Conservation (phyloP, 805 yeast species). For the Clavispora asparagi region DNA sequence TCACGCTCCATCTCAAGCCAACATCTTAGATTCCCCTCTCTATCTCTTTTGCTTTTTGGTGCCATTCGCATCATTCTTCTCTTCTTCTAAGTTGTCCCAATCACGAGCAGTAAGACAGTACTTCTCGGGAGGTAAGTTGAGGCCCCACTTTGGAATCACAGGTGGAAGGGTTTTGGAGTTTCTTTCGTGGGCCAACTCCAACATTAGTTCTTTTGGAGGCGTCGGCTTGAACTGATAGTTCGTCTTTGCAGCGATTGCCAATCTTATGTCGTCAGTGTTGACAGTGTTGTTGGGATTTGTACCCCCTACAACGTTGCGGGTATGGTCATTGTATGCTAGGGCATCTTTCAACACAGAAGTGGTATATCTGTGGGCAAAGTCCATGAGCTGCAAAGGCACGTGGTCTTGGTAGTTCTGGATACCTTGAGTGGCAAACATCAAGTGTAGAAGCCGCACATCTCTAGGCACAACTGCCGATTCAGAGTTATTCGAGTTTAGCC, state of each 20-base stretch:
- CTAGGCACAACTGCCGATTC: constrained; percentile 53
- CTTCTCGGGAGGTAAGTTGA: constrained; percentile 95
- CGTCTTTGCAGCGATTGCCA: constrained; percentile 92
- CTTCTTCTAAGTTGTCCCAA: constrained; percentile 45
- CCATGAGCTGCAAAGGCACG: constrained; percentile 94
- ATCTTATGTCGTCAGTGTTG: constrained; percentile 82
- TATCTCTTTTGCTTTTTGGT: constrained; percentile 8
- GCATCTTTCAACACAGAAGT: constrained; percentile 86
- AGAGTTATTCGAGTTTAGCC: not conserved
- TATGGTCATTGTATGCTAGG: constrained; percentile 79
- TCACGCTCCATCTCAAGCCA: too few relatives aligned
- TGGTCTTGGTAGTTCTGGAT: constrained; percentile 91
- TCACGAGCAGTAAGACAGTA: constrained; percentile 84
- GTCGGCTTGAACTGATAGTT: constrained; percentile 92
- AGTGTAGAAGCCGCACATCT: constrained; percentile 84
- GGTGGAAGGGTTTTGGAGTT: constrained; percentile 88
- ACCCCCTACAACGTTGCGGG: constrained; percentile 35
- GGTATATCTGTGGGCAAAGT: constrained; percentile 90
- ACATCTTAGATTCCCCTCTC: too few relatives aligned
- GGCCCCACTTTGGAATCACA: constrained; percentile 85
- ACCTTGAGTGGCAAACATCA: constrained; percentile 90
- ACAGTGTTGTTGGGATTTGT: constrained; percentile 36
- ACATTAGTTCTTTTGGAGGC: constrained; percentile 85
- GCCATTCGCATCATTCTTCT: constrained; percentile 13
- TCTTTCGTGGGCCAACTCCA: constrained; percentile 89